phyloP scores from a whole-genome alignment of 1,284 basidiomycete genomes.

The Leccinum subrobustum region DNA sequence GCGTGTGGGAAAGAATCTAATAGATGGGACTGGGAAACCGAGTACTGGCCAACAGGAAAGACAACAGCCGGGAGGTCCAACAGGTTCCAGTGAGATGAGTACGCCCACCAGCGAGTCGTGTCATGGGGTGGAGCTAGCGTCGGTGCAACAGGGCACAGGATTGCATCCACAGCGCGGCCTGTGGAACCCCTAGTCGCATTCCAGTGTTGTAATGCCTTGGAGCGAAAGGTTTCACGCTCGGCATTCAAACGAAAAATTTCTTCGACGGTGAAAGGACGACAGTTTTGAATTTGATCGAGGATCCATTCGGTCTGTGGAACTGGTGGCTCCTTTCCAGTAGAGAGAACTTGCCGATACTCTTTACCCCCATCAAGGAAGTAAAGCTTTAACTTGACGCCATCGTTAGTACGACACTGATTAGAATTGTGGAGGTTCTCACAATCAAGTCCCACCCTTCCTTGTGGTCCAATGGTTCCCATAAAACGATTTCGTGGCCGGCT shows the following conservation, averaged over 20 bases:
- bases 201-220: constrained; percentile 50
- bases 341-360: constrained; percentile 44
- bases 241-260: constrained; percentile 45
- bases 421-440: constrained; percentile 32
- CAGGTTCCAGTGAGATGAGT: constrained; percentile 57
- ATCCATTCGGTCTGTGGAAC: constrained; percentile 51
- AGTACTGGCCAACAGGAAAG: constrained; percentile 45
- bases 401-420: constrained; percentile 10
- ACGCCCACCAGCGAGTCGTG: constrained; percentile 50
- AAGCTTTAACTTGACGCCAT: constrained; percentile 38
- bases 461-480: constrained; percentile 48
- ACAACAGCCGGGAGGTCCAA: constrained; percentile 53
- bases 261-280: constrained; percentile 37
- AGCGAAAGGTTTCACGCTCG: constrained; percentile 45
- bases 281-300: constrained; percentile 38
- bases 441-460: constrained; percentile 49
- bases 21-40: constrained; percentile 7
- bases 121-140: constrained; percentile 53
- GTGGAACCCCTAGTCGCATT: constrained; percentile 43
- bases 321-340: constrained; percentile 36
- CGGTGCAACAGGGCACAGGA: constrained; percentile 53
- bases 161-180: constrained; percentile 53
- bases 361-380: constrained; percentile 51
- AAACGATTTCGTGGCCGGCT: constrained; percentile 54
- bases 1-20: constrained; percentile 3